Percentiles rank a stretch among this genome's conserved stretches.
Conservation (phyloP, 2,329 filamentous ascomycete species). For the Fusarium buharicum region DNA sequence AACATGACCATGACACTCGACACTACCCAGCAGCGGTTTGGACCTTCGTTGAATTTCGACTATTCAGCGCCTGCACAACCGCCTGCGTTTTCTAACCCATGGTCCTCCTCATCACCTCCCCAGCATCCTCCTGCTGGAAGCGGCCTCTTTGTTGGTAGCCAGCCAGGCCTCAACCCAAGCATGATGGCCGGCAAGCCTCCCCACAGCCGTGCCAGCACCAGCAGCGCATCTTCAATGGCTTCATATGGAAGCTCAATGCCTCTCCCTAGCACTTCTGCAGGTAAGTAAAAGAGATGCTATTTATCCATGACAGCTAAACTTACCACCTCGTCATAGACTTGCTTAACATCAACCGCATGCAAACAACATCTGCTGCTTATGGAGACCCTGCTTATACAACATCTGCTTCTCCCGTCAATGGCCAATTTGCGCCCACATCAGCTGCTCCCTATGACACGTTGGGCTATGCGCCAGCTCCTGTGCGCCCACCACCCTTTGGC, state of each 20-base stretch:
- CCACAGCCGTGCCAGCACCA: constrained; percentile 65
- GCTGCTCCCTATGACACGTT: constrained; percentile 79
- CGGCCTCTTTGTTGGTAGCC: constrained; percentile 72
- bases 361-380: constrained; percentile 71
- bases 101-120: constrained; percentile 68
- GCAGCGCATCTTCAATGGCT: constrained; percentile 69
- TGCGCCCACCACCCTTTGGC: constrained; percentile 65
- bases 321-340: constrained; percentile 80
- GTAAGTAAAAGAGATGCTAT: constrained; percentile 52
- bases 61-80: constrained; percentile 65
- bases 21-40: constrained; percentile 84
- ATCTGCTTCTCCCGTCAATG: constrained; percentile 72
- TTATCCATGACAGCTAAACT: constrained; percentile 51
- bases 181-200: constrained; percentile 60
- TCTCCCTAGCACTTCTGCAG: constrained; percentile 78
- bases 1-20: constrained; percentile 97
- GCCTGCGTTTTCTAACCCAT: constrained; percentile 90
- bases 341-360: constrained; percentile 72
- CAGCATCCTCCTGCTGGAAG: constrained; percentile 62
- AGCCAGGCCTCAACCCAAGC: constrained; percentile 64
- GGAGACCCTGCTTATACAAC: constrained; percentile 75
- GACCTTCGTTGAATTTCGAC: constrained; percentile 79
- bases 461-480: constrained; percentile 75
- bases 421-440: constrained; percentile 71
- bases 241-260: constrained; percentile 77